Percentiles rank a stretch among this genome's conserved stretches.
Evolutionary conservation across 140 eudicot species (phyloP).

Genomic region (Anethum foeniculum): DNA sequence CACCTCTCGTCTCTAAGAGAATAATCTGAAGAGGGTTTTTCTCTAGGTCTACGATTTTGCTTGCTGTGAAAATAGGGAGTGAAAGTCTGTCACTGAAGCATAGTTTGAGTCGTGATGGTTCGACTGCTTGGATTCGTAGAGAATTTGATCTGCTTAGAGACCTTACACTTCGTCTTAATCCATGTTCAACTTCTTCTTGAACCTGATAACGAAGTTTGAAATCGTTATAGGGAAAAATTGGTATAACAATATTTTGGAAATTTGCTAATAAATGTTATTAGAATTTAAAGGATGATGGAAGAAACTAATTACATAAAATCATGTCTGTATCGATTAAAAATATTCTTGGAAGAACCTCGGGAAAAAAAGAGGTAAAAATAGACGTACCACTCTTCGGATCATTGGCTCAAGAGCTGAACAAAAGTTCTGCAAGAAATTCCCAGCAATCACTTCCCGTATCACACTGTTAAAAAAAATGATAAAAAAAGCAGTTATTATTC

Average conservation of each 20-base stretch:
- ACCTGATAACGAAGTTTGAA: constrained; percentile 28
- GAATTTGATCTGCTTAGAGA: constrained; percentile 34
- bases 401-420: constrained; percentile 57
- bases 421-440: constrained; percentile 47
- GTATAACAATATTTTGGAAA: no score
- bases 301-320: not conserved
- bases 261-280: not conserved
- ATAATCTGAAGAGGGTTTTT: constrained; percentile 43
- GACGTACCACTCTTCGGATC: constrained; percentile 75
- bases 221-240: no score
- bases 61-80: constrained; percentile 54
- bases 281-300: not conserved
- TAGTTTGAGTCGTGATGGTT: constrained; percentile 43
- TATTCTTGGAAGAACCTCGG: no score
- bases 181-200: constrained; percentile 60
- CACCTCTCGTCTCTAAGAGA: constrained; percentile 27
- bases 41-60: constrained; percentile 39
- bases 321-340: not conserved
- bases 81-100: constrained; percentile 33
- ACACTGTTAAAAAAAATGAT: constrained; percentile 30
- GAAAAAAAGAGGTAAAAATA: not conserved
- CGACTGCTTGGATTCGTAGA: constrained; percentile 32
- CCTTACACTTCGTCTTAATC: constrained; percentile 24
- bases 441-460: constrained; percentile 51
- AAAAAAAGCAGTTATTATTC: not conserved